Evolutionary conservation across 495 filamentous ascomycete genomes (phyloP), one percentile per base, ranked within the genome.

Genomic region (Lophium mytilinum): DNA sequence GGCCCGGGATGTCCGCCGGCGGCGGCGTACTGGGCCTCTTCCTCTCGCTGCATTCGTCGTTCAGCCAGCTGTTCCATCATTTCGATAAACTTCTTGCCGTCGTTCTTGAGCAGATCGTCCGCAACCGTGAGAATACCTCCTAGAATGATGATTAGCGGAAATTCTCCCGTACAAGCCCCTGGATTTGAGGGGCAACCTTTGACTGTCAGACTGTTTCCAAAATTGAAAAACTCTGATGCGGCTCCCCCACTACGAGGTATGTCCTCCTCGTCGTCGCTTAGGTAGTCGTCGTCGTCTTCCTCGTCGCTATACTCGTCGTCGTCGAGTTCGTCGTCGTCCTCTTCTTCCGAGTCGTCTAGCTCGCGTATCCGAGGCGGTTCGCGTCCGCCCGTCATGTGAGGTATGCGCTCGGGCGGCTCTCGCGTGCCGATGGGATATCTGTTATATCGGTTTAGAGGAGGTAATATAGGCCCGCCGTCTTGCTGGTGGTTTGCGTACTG

Each of bases 1-100:
- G 52, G 52, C 41, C 53, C 53, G 9, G 79, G 76, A 65, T 85
- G 81, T 19, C 72, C 50, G 49, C 80, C 77, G 18, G 76, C 72
- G 30, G 82, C 80, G 36, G 77, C 77, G 60, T 81, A 86, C 65
- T 86, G 84, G 14, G 89, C 88, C 68, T 96, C 90, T 71, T 93
- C 89, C 73, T 98, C 93, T 36, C 93, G 84, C 62, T 89, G 86
- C 91, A 99, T 96, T 61, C 93, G 83, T 56, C 92, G 87, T 73
- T 99, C 94, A 10, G 93, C 94, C 64, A 99, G 81, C 70, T 96
- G 91, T 69, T 99, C 93, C 94, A 99, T 99, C 93, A 99, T 97
- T 71, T 99, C 93, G 72, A 99, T 99, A 76, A 99, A 99, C 68
- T 96, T 95, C 71, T 95, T 95, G 68, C 93, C 93, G 69, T 99